Base-by-base conservation (phyloP, 441 rosid species). In the Gossypium schwendimanii region DNA sequence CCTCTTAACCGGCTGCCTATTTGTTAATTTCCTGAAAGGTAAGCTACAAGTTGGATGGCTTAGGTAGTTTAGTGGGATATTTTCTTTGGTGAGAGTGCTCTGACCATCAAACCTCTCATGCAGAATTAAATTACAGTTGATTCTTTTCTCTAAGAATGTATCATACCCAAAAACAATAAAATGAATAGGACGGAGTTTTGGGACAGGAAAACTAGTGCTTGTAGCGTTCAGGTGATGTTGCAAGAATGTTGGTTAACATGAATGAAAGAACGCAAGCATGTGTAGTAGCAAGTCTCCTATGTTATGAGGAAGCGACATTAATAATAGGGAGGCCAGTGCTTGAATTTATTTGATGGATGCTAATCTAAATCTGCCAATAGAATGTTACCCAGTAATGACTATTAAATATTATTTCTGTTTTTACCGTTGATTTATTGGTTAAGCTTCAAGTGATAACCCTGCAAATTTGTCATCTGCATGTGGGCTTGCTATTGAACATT, bases 351-450 rank as follows among this genome's bases (percentile, higher is more conserved):
- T 45, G 57, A 47, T 23, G 18, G n/a, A 23, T 65, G n/a, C 58
- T 24, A 66, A 24, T 24, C 57, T 23, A 21, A n/a, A 47, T 47
- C 21, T 24, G 39, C 21, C n/a, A 26, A 65, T n/a, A n/a, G 39
- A 47, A 23, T 65, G 14, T 65, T 65, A 6, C 47, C 11, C 6
- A 47, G 26, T 45, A 45, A 14, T 23, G 49, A 45, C 10, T 39
- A 17, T 61, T 23, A 45, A 21, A 39, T 39, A 10, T 15, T 7
- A 64, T 12, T 41, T 64, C 55, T 14, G 36, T 11, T 45, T 20
- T 63, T 63, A 20, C 69, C 44, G 54, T 64, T 21, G 31, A 41
- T 64, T 21, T 65, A 63, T 23, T 65, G 33, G 36, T 65, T 65
- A n/a, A 12, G 36, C 39, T 65, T 47, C 31, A 47, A 47, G 21